phyloP scores from a whole-genome alignment of 2,329 filamentous ascomycete species.

The Harringtonia lauricola region DNA sequence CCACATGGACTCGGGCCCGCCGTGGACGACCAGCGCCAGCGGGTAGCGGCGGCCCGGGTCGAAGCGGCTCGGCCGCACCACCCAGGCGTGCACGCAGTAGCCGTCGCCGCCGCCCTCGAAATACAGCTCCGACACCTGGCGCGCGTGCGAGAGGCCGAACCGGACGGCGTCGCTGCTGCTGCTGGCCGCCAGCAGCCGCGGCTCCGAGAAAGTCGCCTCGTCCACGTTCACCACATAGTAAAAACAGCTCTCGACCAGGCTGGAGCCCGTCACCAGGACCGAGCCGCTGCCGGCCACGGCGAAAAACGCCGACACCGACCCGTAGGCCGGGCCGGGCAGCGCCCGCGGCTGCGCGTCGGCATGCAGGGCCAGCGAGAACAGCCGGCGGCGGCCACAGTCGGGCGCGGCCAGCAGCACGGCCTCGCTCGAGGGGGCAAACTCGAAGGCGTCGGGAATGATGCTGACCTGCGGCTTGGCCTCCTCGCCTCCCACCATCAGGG shows the following conservation, averaged over 20 bases:
- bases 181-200: slow-evolving; percentile 19
- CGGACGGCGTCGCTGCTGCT: slow-evolving; percentile 20
- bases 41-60: slow-evolving; percentile 25
- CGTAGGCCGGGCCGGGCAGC: slow-evolving; percentile 12
- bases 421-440: slow-evolving; percentile 22
- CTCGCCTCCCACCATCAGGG: slow-evolving; percentile 15
- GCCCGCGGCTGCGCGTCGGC: slow-evolving; percentile 15
- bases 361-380: slow-evolving; percentile 23
- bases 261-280: slow-evolving; percentile 25
- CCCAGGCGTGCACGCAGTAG: slow-evolving; percentile 25
- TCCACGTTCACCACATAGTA: slow-evolving; percentile 22
- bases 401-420: slow-evolving; percentile 22
- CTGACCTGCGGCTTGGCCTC: too few relatives aligned
- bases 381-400: slow-evolving; percentile 20
- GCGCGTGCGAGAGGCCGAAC: slow-evolving; percentile 20
- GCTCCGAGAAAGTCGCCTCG: slow-evolving; percentile 5
- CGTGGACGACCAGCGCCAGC: slow-evolving; percentile 25
- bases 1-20: slow-evolving; percentile 33
- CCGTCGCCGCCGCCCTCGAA: slow-evolving; percentile 23
- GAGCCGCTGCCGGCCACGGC: neutral
- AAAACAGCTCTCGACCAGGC: slow-evolving; percentile 25
- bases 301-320: slow-evolving; percentile 18
- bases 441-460: slow-evolving; percentile 18
- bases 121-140: slow-evolving; percentile 29
- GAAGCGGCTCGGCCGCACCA: slow-evolving; percentile 26